A percentile compares a stretch with the other conserved stretches of the same genome.
Conservation (phyloP, 768 basidiomycete species). For the Tylopilus cervinicoccineus region DNA sequence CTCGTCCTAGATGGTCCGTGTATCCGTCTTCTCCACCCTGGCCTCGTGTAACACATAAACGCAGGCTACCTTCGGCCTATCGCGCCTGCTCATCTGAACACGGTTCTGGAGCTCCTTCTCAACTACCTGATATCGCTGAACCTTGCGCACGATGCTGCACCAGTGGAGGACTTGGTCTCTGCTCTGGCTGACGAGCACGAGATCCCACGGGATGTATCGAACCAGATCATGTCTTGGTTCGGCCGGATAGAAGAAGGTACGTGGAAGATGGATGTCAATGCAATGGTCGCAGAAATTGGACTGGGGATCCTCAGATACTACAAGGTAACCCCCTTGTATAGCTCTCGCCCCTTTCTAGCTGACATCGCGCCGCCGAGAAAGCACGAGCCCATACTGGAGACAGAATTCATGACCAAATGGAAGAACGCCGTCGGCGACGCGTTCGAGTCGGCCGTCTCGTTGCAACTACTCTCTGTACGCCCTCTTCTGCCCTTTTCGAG, state of each 20-base stretch:
- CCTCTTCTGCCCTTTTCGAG: neutral
- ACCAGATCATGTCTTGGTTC: constrained; percentile 81
- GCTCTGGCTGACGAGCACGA: constrained; percentile 73
- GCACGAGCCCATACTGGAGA: constrained; percentile 56
- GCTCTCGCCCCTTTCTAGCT: neutral
- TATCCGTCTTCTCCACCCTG: neutral
- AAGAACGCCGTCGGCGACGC: constrained; percentile 70
- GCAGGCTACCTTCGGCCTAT: constrained; percentile 74
- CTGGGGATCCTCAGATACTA: constrained; percentile 63
- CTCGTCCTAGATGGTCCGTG: constrained; percentile 63
- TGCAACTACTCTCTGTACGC: constrained; percentile 65
- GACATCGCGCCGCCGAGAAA: constrained; percentile 23
- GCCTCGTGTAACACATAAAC: neutral
- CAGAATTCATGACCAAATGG: constrained; percentile 66
- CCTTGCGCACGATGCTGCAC: constrained; percentile 46
- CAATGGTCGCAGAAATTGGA: constrained; percentile 72
- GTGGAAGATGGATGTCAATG: constrained; percentile 65
- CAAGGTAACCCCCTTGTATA: constrained; percentile 37
- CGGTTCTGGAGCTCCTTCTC: constrained; percentile 72
- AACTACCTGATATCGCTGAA: constrained; percentile 66
- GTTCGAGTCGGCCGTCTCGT: constrained; percentile 58
- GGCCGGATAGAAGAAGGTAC: constrained; percentile 50
- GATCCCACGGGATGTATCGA: constrained; percentile 53
- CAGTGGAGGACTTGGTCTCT: constrained; percentile 55
- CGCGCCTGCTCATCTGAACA: constrained; percentile 57